Evolutionary conservation across 441 rosid species (phyloP).

Genomic region (Gossypium lobatum): DNA sequence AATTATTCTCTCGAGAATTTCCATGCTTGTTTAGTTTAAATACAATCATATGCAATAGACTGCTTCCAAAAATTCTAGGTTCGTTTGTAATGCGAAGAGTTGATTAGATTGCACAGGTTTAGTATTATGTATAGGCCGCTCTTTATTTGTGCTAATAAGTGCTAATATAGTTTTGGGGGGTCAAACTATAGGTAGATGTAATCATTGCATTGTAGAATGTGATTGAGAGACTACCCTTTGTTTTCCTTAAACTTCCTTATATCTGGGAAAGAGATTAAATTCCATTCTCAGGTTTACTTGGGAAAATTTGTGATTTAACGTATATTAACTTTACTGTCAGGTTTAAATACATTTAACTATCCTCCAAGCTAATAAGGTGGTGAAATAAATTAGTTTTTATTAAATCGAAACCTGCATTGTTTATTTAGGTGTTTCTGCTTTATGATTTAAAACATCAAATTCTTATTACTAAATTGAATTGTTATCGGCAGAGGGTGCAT

Average conservation of each 20-base stretch:
- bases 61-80: neutral
- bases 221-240: neutral
- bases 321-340: neutral
- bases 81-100: neutral
- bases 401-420: neutral
- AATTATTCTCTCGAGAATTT: neutral
- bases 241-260: neutral
- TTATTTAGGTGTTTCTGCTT: neutral
- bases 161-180: neutral
- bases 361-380: neutral
- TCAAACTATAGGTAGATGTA: neutral
- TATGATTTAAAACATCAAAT: neutral
- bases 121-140: neutral
- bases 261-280: neutral
- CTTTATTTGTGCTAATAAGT: neutral
- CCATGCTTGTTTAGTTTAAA: neutral
- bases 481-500: neutral
- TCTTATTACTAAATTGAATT: neutral
- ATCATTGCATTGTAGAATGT: neutral
- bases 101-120: neutral
- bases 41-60: neutral
- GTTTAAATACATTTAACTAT: neutral
- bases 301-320: neutral
- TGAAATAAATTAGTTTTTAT: neutral
- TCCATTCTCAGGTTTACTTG: neutral